phyloP scores from a whole-genome alignment of 176 grass and related monocot species.

The Musa itinerans region DNA sequence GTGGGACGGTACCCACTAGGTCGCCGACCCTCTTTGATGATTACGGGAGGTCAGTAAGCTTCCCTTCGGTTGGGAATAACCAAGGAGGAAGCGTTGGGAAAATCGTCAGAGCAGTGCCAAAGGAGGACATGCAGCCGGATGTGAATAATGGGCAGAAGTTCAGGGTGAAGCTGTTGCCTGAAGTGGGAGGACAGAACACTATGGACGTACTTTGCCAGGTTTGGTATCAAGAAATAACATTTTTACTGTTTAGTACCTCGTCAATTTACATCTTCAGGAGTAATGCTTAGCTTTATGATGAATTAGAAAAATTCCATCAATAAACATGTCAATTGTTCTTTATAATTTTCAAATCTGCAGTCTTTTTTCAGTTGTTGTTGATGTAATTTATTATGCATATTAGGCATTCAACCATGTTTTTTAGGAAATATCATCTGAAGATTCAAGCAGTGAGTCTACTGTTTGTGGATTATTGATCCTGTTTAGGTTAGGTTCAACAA shows the following conservation, averaged over 20 bases:
- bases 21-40: constrained; percentile 74
- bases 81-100: constrained; percentile 38
- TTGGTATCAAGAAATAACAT: constrained; percentile 1
- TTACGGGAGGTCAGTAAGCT: constrained; percentile 75
- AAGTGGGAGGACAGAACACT: constrained; percentile 53
- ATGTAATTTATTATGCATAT: too few relatives aligned
- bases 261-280: neutral
- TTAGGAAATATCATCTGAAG: too few relatives aligned
- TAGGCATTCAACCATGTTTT: too few relatives aligned
- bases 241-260: neutral
- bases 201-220: constrained; percentile 95
- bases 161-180: constrained; percentile 79
- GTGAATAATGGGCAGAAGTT: constrained; percentile 80
- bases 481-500: too few relatives aligned
- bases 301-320: neutral
- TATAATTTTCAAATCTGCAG: too few relatives aligned
- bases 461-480: too few relatives aligned
- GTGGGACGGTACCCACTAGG: constrained; percentile 53
- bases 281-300: neutral
- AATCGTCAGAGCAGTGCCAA: constrained; percentile 76
- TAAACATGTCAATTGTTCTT: neutral
- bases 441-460: too few relatives aligned
- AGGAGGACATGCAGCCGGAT: constrained; percentile 58
- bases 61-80: constrained; percentile 31
- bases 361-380: too few relatives aligned